Percentiles rank a stretch among this genome's conserved stretches.
Evolutionary conservation across 1,139 yeast genomes (phyloP).

Genomic region (Candida sp.): DNA sequence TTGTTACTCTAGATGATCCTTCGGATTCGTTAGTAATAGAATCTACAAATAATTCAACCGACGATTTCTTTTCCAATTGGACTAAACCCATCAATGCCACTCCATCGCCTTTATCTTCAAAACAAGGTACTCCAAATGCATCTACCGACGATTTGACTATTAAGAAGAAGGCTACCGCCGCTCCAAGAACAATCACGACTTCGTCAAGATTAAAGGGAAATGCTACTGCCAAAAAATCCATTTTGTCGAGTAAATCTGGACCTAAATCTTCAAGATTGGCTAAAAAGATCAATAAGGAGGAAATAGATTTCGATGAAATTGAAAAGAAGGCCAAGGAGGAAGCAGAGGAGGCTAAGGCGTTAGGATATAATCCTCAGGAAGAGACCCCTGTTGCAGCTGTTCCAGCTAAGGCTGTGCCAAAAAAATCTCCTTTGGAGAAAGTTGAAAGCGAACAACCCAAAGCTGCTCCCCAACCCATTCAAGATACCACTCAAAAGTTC

Average conservation of each 20-base stretch:
- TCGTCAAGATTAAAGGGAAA: slow-evolving; percentile 15
- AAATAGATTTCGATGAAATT: slow-evolving; percentile 87
- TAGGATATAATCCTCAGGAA: slow-evolving; percentile 68
- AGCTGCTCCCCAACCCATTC: slow-evolving; percentile 34
- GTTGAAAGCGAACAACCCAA: slow-evolving; percentile 12
- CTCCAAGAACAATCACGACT: slow-evolving; percentile 23
- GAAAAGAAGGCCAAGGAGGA: slow-evolving; percentile 86
- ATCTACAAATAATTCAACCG: slow-evolving; percentile 46
- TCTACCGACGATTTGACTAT: slow-evolving; percentile 33
- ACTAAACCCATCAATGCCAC: slow-evolving; percentile 63
- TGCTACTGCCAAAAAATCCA: slow-evolving; percentile 31
- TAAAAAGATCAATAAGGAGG: slow-evolving; percentile 51
- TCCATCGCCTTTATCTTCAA: slow-evolving; percentile 56
- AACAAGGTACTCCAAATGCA: slow-evolving; percentile 44
- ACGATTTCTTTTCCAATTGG: slow-evolving; percentile 92
- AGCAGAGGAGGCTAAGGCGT: slow-evolving; percentile 65
- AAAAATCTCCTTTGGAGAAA: slow-evolving; percentile 12
- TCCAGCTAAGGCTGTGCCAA: slow-evolving; percentile 7
- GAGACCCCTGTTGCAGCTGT: slow-evolving; percentile 18
- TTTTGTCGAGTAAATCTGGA: slow-evolving; percentile 37
- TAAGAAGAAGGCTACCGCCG: slow-evolving; percentile 12
- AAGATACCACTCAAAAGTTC: slow-evolving; percentile 65
- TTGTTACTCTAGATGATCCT: slow-evolving; percentile 57
- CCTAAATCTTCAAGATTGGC: slow-evolving; percentile 57
- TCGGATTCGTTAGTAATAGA: slow-evolving; percentile 35